Base-by-base conservation (phyloP, 176 grass and related monocot species). In the Oryza officinalis region DNA sequence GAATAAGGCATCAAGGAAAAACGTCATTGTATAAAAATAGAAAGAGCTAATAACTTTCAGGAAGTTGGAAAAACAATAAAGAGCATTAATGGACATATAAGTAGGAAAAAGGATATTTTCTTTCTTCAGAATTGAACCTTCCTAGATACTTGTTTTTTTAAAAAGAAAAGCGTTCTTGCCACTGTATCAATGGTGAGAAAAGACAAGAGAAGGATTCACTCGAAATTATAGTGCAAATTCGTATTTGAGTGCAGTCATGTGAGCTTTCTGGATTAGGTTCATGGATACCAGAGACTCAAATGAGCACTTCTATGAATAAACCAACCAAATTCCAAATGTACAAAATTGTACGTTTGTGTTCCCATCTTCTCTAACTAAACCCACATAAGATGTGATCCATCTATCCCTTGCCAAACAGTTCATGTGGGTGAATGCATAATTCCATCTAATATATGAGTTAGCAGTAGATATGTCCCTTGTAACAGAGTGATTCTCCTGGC, bases 11-110 rank as follows among this genome's bases (percentile, higher is more conserved):
- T 2, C 8, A 61, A 61, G 8, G 57, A 76, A 78, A 37, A 12
- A 59, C 61, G 79, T 86, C 37, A 90, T 9, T 67, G 22, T 45
- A 78, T 54, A 73, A 71, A 59, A 80, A 72, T 12, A 82, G 17
- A 71, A 45, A 77, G 5, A 46, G 38, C 3, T 67, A 41, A 40
- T 43, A 72, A 70, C 28, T 30, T 64, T 40, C n/a, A 76, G 27
- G 43, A 84, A 68, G 20, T 69, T 50, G 7, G 1, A 18, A 65
- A 44, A 22, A 63, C 8, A 79, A 13, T 45, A 26, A 4, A 69
- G 10, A 41, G 9, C 10, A 41, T 45, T 57, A 47, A 20, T 47
- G 27, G 22, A 57, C 4, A 74, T 74, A 25, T 2, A 76, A 84
- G 27, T 57, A 81, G 61, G 71, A 47, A 27, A 46, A 80, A 31